Evolutionary conservation across 202 grass and related monocot genomes (phyloP), one percentile per base, ranked within the genome.

Genomic region (Brachypodium distachyon): DNA sequence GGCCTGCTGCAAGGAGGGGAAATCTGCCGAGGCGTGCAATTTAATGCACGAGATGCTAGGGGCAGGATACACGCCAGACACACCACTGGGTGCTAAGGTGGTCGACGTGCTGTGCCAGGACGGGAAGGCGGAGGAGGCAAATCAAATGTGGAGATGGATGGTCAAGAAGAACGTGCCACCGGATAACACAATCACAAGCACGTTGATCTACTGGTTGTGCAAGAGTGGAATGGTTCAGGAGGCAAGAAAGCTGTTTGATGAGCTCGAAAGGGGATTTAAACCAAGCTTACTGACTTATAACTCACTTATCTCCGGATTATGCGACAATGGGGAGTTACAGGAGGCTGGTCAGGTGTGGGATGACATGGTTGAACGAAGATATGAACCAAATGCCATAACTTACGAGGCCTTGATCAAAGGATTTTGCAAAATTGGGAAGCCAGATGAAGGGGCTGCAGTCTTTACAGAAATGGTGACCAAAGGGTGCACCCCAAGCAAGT

Each of bases 151-250:
- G 93, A 87, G 23, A 76, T 79, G 26, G 82, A 77, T 90, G 70
- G 47, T 70, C 68, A 92, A 83, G 84, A 96, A 96, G 84, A 92
- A 73, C 17, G 54, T 96, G 37, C 69, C 85, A 34, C 87, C 84
- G 31, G 84, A 96, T 76, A 90, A 92, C 41, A 77, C 48, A 1
- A 34, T 96, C 33, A 81, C 54, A 0, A 86, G 74, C 61, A 88
- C 84, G 21, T 48, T 96, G 64, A 92, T 96, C 14, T 90, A 92
- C 43, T 96, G 89, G 93, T 52, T 92, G 23, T 92, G 84, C 74
- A 96, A 79, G 67, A 85, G 83, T 25, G 93, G 84, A 27, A 85
- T 87, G 78, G 71, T 86, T 82, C 52, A 37, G 18, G 78, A 96
- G 22, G 87, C 83, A 4, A 92, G 62, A 56, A 90, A 85, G 14